Conservation (phyloP, 805 yeast species). For the Cyberlindnera misumaiensis region DNA sequence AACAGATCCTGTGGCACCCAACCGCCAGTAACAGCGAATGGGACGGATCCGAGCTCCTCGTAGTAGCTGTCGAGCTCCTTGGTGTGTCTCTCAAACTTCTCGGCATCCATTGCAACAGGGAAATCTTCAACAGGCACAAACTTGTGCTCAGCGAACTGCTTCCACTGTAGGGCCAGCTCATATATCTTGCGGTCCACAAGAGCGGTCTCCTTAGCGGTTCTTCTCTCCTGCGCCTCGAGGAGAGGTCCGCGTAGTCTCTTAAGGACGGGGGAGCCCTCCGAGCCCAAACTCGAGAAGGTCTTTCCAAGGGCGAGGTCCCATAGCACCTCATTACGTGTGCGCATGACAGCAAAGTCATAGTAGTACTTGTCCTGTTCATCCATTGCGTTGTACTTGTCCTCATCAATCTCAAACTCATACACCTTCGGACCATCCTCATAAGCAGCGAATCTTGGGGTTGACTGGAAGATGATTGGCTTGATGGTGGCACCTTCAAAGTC, state of each 20-base stretch:
- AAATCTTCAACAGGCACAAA: conserved; percentile 43
- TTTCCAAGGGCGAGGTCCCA: conserved; percentile 79
- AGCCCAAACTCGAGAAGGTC: conserved; percentile 60
- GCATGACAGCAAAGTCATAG: conserved; percentile 76
- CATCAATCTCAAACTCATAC: conserved; percentile 66
- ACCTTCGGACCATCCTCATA: conserved; percentile 81
- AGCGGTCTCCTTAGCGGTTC: conserved; percentile 49
- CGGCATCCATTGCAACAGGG: conserved; percentile 58
- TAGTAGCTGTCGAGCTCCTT: conserved; percentile 60
- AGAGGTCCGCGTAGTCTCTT: conserved; percentile 67
- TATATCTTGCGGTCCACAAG: conserved; percentile 60
- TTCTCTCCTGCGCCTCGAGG: conserved; percentile 51
- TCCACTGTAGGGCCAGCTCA: conserved; percentile 67
- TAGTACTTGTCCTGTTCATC: conserved; percentile 71
- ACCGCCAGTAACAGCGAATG: conserved; percentile 87
- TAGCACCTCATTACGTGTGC: conserved; percentile 84
- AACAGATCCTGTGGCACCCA: conserved; percentile 97
- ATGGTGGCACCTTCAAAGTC: conserved; percentile 81
- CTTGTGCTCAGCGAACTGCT: conserved; percentile 50
- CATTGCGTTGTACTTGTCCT: conserved; percentile 61
- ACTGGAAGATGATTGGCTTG: conserved; percentile 75
- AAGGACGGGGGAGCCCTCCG: conserved; percentile 75
- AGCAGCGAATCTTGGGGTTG: conserved; percentile 76
- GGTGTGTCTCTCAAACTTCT: conserved; percentile 52
- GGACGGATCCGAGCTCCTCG: conserved; percentile 56